Conservation (phyloP, 495 filamentous ascomycete species). For the Usnea hakonensis region DNA sequence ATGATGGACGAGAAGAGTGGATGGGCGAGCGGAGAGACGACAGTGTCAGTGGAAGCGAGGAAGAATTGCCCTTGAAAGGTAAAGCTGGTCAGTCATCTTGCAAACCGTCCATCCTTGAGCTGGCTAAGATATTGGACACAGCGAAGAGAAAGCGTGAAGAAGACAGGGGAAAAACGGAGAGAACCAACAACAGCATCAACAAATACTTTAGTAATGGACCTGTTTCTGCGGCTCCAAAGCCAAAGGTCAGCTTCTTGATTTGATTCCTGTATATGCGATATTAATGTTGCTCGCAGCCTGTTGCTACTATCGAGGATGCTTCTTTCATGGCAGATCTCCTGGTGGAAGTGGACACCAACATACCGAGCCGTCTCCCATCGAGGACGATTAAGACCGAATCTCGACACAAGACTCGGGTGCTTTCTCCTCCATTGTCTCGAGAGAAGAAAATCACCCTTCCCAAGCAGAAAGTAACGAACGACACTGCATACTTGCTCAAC, state of each 20-base stretch:
- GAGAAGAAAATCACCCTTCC: conserved; percentile 42
- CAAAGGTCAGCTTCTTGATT: conserved; percentile 53
- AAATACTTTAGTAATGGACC: conserved; percentile 84
- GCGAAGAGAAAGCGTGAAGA: conserved; percentile 87
- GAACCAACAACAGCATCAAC: conserved; percentile 81
- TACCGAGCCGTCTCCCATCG: conserved; percentile 52
- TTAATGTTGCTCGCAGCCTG: conserved; percentile 27
- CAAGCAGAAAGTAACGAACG: conserved; percentile 16
- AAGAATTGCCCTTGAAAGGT: conserved; percentile 54
- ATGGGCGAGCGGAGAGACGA: conserved; percentile 59
- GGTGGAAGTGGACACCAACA: conserved; percentile 80
- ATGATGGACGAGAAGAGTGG: conserved; percentile 97
- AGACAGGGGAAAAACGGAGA: conserved; percentile 75
- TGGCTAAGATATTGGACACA: conserved; percentile 25
- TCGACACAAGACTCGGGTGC: conserved; percentile 66
- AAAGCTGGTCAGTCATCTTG: conserved; percentile 45
- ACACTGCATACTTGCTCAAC: conserved; percentile 31
- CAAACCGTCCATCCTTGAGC: not conserved
- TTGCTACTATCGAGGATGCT: conserved; percentile 72
- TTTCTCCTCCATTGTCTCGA: conserved; percentile 63
- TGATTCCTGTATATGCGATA: conserved; percentile 12
- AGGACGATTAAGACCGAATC: conserved; percentile 64
- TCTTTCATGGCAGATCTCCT: conserved; percentile 78
- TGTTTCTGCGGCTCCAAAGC: conserved; percentile 57
- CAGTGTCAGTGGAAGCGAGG: conserved; percentile 62